phyloP scores from a whole-genome alignment of 768 basidiomycete species.

The Dendrothele bispora region DNA sequence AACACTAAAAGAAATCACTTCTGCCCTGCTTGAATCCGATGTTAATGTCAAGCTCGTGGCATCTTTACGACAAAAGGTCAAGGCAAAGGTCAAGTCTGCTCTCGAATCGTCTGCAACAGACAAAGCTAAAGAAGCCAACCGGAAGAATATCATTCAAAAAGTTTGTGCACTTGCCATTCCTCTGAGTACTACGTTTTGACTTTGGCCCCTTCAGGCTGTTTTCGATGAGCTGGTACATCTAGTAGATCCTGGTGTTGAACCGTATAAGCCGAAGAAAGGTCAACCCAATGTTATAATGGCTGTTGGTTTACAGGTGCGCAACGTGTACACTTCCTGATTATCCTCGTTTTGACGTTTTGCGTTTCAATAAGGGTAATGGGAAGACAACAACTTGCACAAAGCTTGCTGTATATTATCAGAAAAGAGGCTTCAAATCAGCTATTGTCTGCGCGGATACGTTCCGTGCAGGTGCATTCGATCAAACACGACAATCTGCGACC shows the following conservation, averaged over 20 bases:
- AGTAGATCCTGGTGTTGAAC: constrained; percentile 94
- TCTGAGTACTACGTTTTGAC: neutral
- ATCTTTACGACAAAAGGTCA: constrained; percentile 84
- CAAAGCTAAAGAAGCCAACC: constrained; percentile 76
- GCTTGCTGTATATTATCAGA: constrained; percentile 95
- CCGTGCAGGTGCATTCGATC: constrained; percentile 98
- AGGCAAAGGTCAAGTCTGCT: constrained; percentile 82
- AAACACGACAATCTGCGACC: constrained; percentile 97
- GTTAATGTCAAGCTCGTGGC: constrained; percentile 98
- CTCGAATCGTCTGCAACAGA: constrained; percentile 64
- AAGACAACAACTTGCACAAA: constrained; percentile 99
- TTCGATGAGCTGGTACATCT: constrained; percentile 95
- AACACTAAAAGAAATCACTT: constrained; percentile 91
- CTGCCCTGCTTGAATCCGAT: constrained; percentile 93
- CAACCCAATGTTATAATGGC: constrained; percentile 96
- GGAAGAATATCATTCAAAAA: constrained; percentile 91
- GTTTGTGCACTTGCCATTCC: constrained; percentile 36
- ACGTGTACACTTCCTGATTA: constrained; percentile 18
- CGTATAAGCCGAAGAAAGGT: constrained; percentile 96
- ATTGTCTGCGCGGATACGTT: constrained; percentile 99
- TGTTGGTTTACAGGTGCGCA: constrained; percentile 92
- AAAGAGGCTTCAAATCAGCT: constrained; percentile 93
- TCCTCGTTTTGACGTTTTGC: constrained; percentile 1
- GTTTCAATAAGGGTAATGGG: constrained; percentile 77
- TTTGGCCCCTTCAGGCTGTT: constrained; percentile 61